A percentile compares a stretch with the other conserved stretches of the same genome.
Evolutionary conservation across 805 yeast species (phyloP).

Genomic region (Teunomyces atbi): DNA sequence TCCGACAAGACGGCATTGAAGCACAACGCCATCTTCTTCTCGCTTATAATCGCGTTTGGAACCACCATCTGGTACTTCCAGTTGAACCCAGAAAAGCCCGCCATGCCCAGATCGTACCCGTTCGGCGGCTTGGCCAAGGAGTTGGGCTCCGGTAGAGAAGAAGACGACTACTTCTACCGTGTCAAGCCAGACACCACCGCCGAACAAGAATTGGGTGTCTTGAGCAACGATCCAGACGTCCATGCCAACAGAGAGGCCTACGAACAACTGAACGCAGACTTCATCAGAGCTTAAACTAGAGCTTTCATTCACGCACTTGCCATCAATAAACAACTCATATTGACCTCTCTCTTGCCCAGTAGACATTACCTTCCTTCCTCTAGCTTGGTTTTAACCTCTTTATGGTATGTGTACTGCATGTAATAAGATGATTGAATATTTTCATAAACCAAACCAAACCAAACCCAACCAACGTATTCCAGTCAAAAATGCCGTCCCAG

Average conservation of each 20-base stretch:
- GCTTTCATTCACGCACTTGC: neutral
- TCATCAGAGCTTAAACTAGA: slow-evolving; percentile 24
- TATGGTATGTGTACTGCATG: too few species aligned
- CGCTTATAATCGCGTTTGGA: slow-evolving; percentile 44
- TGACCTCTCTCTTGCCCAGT: too few species aligned
- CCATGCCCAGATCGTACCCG: slow-evolving; percentile 74
- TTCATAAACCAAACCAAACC: slow-evolving; percentile 1
- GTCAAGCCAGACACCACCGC: slow-evolving; percentile 41
- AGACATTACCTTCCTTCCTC: too few species aligned
- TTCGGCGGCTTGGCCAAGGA: slow-evolving; percentile 71
- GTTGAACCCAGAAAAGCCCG: slow-evolving; percentile 62
- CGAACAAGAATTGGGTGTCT: slow-evolving; percentile 34
- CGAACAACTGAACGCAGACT: slow-evolving; percentile 35
- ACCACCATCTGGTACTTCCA: slow-evolving; percentile 42
- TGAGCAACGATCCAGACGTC: slow-evolving; percentile 29
- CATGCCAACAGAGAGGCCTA: slow-evolving; percentile 31
- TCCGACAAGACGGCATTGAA: slow-evolving; percentile 59
- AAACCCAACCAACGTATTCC: neutral
- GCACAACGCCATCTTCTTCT: slow-evolving; percentile 52
- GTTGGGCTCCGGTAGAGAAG: slow-evolving; percentile 58
- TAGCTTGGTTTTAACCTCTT: too few species aligned
- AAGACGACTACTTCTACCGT: slow-evolving; percentile 34
- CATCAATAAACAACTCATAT: too few species aligned
- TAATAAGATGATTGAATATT: too few species aligned
- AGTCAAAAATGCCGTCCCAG: neutral